Base-by-base conservation (phyloP, 148 eudicot genomes). In the Fagopyrum esculentum region DNA sequence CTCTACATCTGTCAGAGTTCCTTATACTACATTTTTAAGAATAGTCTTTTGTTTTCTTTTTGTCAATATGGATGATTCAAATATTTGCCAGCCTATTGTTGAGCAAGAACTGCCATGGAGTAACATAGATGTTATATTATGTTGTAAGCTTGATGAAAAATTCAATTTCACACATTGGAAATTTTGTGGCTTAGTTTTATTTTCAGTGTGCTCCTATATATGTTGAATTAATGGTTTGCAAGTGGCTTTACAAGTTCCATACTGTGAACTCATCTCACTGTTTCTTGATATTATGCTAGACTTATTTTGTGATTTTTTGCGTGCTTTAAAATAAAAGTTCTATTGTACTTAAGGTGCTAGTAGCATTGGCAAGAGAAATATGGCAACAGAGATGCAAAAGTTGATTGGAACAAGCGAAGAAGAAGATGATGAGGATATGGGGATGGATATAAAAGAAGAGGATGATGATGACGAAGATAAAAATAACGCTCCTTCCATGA, bases 391-490 rank as follows among this genome's bases (percentile, higher is more conserved):
- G 77, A 90, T 92, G 87, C 99, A 90, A 76, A 95, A 83, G 78
- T 84, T 92, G 78, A 69, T 76, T 75, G 93, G 89, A 78, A 83
- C 85, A 22, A 92, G 90, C 77, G 99, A 92, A 82, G 99, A 92
- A 49, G 98, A 92, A 49, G 97, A 91, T 8, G 97, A 84, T 35
- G 87, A 91, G 76, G 97, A 86, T 26, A 86, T 91, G 86, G 98
- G 86, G 40, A 86, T 91, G 91, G 97, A 86, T 83, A 84, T 84
- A 72, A 90, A 92, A 84, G 96, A 83, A 80, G 98, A 87, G 79
- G 96, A 90, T 51, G 92, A 88, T 45, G 89, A 83, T 5, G 89
- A 77, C 59, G 92, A 86, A 69, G 90, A 83, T 74, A 90, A 88
- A 78, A 77, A 75, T 72, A 74, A 76, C 68, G 77, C 81, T 1